Evolutionary conservation across 2,329 filamentous ascomycete genomes (phyloP), one percentile per base, ranked within the genome.

Genomic region (Xenoacremonium recifei): DNA sequence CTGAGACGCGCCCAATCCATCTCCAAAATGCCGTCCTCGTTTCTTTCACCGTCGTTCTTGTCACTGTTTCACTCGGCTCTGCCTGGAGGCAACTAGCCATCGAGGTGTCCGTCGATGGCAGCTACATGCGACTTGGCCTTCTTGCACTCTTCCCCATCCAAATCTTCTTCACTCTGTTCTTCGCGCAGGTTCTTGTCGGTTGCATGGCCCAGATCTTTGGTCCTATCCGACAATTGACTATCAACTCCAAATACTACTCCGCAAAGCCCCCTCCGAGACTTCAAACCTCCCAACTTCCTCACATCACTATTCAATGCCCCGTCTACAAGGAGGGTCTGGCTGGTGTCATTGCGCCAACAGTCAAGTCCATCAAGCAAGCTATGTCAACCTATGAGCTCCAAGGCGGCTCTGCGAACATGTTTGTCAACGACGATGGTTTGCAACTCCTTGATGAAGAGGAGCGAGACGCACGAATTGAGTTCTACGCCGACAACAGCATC

Each of bases 311-410:
- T 31, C 89, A 95, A 60, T 91, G 87, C 62, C 89, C 89, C 4
- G 87, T 95, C 0, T 95, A 93, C 71, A 93, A 92, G 64, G 89
- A 95, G 63, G 87, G 88, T 50, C 74, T 95, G 3, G 69, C 70
- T 25, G 80, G 73, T 47, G 89, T 95, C 63, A 90, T 91, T 56
- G 77, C 75, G 16, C 87, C 87, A 6, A 92, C 87, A 0, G 79
- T 91, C 55, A 82, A 81, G 57, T 90, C 86, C 2, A 77, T 91
- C 66, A 89, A 89, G 67, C 77, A 84, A 54, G 85, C 85, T 48
- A 88, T 89, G 59, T 85, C 82, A 21, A 87, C 83, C 0, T 89
- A 89, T 57, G 85, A 89, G 60, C 72, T 87, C 15, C 85, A 89
- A 58, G 85, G 85, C 49, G 85, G 85, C n/a, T 86, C 84, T 6